These are phyloP conservation scores for Pseudonitzschia multistriata DNA, from an alignment of 108 stramenopile species.

Conservation along the genomic window DNA sequence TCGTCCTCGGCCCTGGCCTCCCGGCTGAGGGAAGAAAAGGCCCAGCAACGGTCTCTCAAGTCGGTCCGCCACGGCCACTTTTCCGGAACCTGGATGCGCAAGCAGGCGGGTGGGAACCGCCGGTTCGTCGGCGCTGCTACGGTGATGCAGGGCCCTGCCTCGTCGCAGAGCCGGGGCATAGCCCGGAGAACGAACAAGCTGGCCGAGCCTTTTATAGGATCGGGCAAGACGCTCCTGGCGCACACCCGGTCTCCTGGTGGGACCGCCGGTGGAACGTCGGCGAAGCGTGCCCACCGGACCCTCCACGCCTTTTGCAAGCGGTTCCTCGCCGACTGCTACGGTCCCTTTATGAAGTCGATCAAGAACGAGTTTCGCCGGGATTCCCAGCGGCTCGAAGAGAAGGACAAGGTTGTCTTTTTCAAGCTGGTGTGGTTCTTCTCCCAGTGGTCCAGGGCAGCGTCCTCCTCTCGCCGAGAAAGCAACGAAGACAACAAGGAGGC, in stretches of 20 bases:
- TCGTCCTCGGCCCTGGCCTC: conserved; percentile 36
- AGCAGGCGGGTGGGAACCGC: conserved; percentile 45
- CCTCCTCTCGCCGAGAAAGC: conserved; percentile 6
- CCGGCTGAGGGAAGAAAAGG: conserved; percentile 56
- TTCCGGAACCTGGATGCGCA: conserved; percentile 71
- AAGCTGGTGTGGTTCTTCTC: conserved; percentile 82
- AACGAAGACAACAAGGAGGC: conserved; percentile 9
- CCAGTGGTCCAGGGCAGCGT: conserved; percentile 74
- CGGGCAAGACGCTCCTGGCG: conserved; percentile 41
- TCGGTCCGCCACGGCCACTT: conserved; percentile 75
- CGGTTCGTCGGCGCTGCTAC: conserved; percentile 45
- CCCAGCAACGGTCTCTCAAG: conserved; percentile 21
- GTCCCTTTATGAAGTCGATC: conserved; percentile 84
- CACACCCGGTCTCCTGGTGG: conserved; percentile 28
- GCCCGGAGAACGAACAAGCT: conserved; percentile 48
- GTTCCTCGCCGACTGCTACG: conserved; percentile 74
- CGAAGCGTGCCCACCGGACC: conserved; percentile 50
- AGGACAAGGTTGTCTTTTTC: conserved; percentile 79
- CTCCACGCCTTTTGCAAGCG: conserved; percentile 68
- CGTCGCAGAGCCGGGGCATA: not conserved
- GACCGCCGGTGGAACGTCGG: conserved; percentile 40
- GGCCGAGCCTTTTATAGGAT: conserved; percentile 65
- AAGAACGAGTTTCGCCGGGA: conserved; percentile 91
- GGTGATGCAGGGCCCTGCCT: not conserved
- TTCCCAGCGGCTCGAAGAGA: conserved; percentile 68